Conservation (phyloP, 2,329 filamentous ascomycete species). For the Cordyceps cateniannulata region DNA sequence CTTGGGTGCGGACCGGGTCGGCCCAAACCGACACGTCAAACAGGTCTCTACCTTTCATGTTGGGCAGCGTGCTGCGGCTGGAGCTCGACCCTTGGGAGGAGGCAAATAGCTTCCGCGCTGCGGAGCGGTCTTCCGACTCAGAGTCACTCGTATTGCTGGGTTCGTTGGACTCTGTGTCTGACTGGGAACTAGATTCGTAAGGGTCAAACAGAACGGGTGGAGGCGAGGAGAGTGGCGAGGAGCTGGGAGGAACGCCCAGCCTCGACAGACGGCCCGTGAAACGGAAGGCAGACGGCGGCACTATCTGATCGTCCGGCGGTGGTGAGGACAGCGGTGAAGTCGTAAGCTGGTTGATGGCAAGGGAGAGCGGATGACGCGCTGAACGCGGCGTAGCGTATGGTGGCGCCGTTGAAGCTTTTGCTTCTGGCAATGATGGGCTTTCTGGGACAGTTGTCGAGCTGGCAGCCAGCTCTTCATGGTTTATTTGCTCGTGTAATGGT, state of each 20-base stretch:
- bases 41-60: constrained; percentile 64
- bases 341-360: constrained; percentile 18
- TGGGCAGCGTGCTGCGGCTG: constrained; percentile 38
- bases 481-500: neutral
- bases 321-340: constrained; percentile 35
- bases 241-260: constrained; percentile 28
- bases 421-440: constrained; percentile 9
- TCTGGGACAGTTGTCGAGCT: neutral
- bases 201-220: constrained; percentile 48
- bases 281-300: constrained; percentile 21
- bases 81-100: constrained; percentile 32
- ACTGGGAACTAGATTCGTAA: constrained; percentile 33
- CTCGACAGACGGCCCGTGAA: constrained; percentile 18
- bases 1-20: constrained; percentile 59
- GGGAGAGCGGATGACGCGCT: constrained; percentile 13
- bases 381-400: constrained; percentile 14
- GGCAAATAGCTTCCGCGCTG: constrained; percentile 31
- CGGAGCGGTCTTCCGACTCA: constrained; percentile 38
- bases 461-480: neutral
- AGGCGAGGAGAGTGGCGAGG: constrained; percentile 52
- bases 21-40: constrained; percentile 67
- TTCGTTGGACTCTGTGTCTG: constrained; percentile 29
- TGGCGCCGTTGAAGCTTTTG: constrained; percentile 11
- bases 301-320: constrained; percentile 25
- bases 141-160: constrained; percentile 35